Conservation (phyloP, 768 basidiomycete genomes). For the Tylopilus sp. region DNA sequence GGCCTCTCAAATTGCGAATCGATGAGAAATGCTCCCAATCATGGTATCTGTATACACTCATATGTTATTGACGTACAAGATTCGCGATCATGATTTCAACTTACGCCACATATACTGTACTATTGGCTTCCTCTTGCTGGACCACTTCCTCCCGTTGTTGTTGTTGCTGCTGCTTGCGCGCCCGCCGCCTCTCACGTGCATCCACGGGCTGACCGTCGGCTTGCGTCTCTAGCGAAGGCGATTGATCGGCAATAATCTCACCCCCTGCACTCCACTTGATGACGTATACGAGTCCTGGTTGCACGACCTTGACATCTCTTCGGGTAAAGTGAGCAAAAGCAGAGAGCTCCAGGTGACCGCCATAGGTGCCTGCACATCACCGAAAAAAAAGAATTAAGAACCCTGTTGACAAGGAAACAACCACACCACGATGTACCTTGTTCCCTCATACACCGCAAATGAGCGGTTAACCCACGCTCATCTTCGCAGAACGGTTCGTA, state of each 20-base stretch:
- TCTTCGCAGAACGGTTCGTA: conserved; percentile 89
- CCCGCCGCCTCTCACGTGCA: conserved; percentile 43
- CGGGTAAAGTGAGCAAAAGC: conserved; percentile 81
- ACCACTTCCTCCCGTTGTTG: conserved; percentile 22
- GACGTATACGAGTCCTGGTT: conserved; percentile 88
- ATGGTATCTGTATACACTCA: conserved; percentile 56
- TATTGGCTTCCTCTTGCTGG: conserved; percentile 22
- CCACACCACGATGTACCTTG: conserved; percentile 46
- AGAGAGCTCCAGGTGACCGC: conserved; percentile 90
- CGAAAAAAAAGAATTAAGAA: conserved; percentile 11
- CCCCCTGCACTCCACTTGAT: conserved; percentile 76
- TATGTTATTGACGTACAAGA: conserved; percentile 11
- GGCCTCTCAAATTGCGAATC: conserved; percentile 84
- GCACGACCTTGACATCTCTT: conserved; percentile 86
- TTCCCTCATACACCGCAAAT: conserved; percentile 76
- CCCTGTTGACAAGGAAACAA: not conserved
- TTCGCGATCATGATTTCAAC: conserved; percentile 33
- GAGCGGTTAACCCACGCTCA: conserved; percentile 70
- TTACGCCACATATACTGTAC: conserved; percentile 81
- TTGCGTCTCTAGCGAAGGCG: conserved; percentile 27
- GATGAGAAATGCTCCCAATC: conserved; percentile 96
- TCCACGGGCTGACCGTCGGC: conserved; percentile 25
- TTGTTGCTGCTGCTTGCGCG: conserved; percentile 38
- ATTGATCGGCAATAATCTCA: conserved; percentile 33
- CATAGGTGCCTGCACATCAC: conserved; percentile 67